phyloP scores from a whole-genome alignment of 2,329 filamentous ascomycete species.

The Chrysosporium queenslandicum region DNA sequence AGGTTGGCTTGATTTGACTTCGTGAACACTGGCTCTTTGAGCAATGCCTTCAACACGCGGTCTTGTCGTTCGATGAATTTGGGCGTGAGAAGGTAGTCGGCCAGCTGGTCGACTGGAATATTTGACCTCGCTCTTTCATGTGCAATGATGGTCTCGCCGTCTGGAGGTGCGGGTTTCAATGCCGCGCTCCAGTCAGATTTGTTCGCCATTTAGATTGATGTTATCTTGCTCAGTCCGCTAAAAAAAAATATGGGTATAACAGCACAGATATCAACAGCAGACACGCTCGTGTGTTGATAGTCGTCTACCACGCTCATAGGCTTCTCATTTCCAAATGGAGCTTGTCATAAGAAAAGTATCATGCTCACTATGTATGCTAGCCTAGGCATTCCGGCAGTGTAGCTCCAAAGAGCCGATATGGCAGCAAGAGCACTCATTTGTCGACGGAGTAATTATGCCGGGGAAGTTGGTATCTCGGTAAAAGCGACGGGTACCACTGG shows the following conservation, averaged over 20 bases:
- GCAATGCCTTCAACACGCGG: slow-evolving; percentile 37
- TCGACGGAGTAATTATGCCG: not conserved
- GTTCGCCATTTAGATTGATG: not conserved
- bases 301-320: no score
- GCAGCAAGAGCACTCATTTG: not conserved
- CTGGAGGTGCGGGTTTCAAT: slow-evolving; percentile 38
- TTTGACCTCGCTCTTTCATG: slow-evolving; percentile 39
- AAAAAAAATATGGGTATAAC: no score
- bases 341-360: no score
- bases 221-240: not conserved
- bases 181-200: slow-evolving; percentile 40
- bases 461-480: not conserved
- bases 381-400: not conserved
- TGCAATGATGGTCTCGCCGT: slow-evolving; percentile 39
- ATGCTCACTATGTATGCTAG: no score
- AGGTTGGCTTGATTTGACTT: slow-evolving; percentile 45
- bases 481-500: not conserved
- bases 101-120: slow-evolving; percentile 37
- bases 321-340: no score
- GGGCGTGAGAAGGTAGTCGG: slow-evolving; percentile 38
- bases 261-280: no score
- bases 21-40: slow-evolving; percentile 40
- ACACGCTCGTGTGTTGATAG: no score
- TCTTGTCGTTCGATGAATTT: slow-evolving; percentile 43
- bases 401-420: not conserved